Evolutionary conservation across 2,329 filamentous ascomycete genomes (phyloP).

Genomic region (Fusarium oxysporum): DNA sequence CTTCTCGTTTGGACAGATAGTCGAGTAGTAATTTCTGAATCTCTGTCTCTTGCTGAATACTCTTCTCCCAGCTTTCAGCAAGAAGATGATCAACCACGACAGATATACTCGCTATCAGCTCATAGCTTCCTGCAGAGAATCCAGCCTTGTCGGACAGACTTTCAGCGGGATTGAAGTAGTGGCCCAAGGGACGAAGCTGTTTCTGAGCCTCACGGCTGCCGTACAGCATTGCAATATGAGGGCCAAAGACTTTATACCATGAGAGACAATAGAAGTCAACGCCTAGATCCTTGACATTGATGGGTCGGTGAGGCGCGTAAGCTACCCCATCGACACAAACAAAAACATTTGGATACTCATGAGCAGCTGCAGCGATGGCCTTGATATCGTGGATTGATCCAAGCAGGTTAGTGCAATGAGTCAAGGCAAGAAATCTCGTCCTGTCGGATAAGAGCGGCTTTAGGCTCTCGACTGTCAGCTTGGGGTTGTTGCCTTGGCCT

Average conservation of each 20-base stretch:
- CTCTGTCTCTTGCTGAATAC: conserved; percentile 68
- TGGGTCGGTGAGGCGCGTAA: conserved; percentile 76
- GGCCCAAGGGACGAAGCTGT: conserved; percentile 66
- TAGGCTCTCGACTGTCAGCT: conserved; percentile 68
- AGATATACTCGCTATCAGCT: conserved; percentile 73
- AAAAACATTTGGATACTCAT: conserved; percentile 60
- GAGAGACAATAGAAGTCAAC: conserved; percentile 83
- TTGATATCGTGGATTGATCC: conserved; percentile 76
- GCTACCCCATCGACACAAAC: conserved; percentile 82
- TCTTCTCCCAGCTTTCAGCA: conserved; percentile 60
- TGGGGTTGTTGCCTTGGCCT: conserved; percentile 56
- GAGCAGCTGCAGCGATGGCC: conserved; percentile 65
- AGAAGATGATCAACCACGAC: conserved; percentile 70
- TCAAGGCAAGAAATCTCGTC: conserved; percentile 78
- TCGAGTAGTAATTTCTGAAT: conserved; percentile 69
- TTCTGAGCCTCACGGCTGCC: conserved; percentile 67
- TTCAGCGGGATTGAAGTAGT: conserved; percentile 73
- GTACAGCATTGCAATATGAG: conserved; percentile 79
- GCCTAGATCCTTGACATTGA: conserved; percentile 76
- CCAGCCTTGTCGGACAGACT: conserved; percentile 75
- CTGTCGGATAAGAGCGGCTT: conserved; percentile 68
- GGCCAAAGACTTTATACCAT: conserved; percentile 87
- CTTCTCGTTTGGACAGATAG: conserved; percentile 65
- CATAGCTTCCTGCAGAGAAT: conserved; percentile 77
- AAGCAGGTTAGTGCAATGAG: conserved; percentile 79